Base-by-base conservation (phyloP, 257 asterid species). In the Osmanthus fragrans region DNA sequence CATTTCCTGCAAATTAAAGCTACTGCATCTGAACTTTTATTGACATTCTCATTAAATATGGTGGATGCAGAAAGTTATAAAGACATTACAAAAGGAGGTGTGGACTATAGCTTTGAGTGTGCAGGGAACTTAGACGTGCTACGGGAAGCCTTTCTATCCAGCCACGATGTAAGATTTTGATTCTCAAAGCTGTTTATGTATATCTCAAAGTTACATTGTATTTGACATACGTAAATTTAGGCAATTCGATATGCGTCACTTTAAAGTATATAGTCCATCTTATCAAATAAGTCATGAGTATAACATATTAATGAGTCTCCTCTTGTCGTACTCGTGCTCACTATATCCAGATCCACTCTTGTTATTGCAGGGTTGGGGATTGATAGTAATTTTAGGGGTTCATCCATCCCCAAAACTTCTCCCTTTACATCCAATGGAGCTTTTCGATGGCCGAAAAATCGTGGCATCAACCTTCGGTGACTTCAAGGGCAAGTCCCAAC, bases 381-480 rank as follows among this genome's bases (percentile, higher is more conserved):
- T 93, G 29, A 89, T 96, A 0, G 92, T 93, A 12, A 37, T 95
- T 8, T 76, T 89, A 74, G 99, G 98, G 23, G 84, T 95, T 29
- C 99, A 95, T 70, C 88, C 93, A 19, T 76, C 87, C 5, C 97
- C 99, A 71, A 85, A 85, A 74, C 2, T 90, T 88, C 87, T 95
- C 0, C 97, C 98, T 29, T 83, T 95, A 11, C 99, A 92, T 74
- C 99, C 99, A 19, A 95, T 95, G 99, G 97, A 95, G 80, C 63
- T 95, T 7, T 95, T 95, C 49, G 87, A 88, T 63, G 99, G 99
- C 3, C 85, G 97, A 77, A 89, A 94, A 82, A 95, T 95, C 2
- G 92, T 91, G 1, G 97, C 80, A 19, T 87, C 97, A 0, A 88
- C 88, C 1, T 95, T 95, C 58, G 99, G 99, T 12, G 96, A 95